Conservation (phyloP, 2,329 filamentous ascomycete genomes). For the Stachybotrys echinatus region DNA sequence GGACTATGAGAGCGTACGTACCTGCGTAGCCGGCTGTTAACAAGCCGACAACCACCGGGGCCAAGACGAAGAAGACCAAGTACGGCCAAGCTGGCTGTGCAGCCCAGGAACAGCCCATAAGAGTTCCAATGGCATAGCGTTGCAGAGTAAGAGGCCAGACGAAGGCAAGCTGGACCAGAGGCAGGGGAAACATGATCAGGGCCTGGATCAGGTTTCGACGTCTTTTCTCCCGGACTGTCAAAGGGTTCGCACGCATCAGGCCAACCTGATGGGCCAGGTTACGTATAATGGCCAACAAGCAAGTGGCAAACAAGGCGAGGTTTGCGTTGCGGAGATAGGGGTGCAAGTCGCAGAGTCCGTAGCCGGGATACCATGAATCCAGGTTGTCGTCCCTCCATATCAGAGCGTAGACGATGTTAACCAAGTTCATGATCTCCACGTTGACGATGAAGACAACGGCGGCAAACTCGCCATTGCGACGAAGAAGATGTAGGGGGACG, state of each 20-base stretch:
- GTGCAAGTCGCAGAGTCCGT: constrained; percentile 49
- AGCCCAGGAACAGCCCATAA: constrained; percentile 43
- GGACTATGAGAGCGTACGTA: no score
- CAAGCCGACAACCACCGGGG: constrained; percentile 37
- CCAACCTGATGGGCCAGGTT: constrained; percentile 47
- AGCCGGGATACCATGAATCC: constrained; percentile 43
- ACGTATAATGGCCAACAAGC: constrained; percentile 49
- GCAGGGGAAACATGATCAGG: constrained; percentile 49
- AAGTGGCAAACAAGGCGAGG: constrained; percentile 42
- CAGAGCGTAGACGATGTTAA: constrained; percentile 43
- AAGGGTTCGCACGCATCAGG: constrained; percentile 32
- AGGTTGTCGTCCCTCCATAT: constrained; percentile 50
- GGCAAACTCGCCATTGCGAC: constrained; percentile 48
- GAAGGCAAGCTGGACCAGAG: constrained; percentile 42
- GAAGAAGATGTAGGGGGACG: constrained; percentile 46
- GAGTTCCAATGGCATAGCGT: constrained; percentile 43
- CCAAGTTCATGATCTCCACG: constrained; percentile 40
- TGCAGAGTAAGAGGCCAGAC: constrained; percentile 41
- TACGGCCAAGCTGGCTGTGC: constrained; percentile 42
- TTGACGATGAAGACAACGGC: constrained; percentile 43
- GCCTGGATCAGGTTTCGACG: constrained; percentile 40
- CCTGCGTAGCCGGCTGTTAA: constrained; percentile 41
- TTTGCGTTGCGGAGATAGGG: constrained; percentile 40
- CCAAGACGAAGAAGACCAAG: constrained; percentile 41
- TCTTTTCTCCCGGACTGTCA: constrained; percentile 34